Evolutionary conservation across 2,329 filamentous ascomycete species (phyloP), one percentile per base, ranked within the genome.

Genomic region (Intubia oerlemansii): DNA sequence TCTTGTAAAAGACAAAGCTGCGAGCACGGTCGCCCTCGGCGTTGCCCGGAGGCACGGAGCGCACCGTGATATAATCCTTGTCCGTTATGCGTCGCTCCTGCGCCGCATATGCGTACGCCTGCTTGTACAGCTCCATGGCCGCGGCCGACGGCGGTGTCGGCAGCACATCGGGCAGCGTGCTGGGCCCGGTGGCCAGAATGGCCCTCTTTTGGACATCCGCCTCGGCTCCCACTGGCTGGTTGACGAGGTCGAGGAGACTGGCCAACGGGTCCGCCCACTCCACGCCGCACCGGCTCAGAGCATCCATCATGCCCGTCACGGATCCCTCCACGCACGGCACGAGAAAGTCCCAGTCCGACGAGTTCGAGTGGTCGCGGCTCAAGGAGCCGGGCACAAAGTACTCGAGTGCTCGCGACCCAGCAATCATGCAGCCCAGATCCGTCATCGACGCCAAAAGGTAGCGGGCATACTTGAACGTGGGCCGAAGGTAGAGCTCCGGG

Each of bases 321-420:
- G 31, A 31, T 14, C 6, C 9, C n/a, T 11, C 10, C 5, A 26
- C 4, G 19, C 35, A 37, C 8, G 35, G 34, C 20, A 37, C 35
- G 7, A 36, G 14, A 24, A 37, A 37, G 19, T 37, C 35, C 33
- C 35, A 37, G 31, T 36, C 35, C 10, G 35, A 37, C 7, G 20
- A 13, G n/a, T 11, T 8, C 3, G 12, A 15, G 20, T 17, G 17
- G 5, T 15, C 10, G n/a, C n/a, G n/a, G n/a, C n/a, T n/a, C n/a
- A n/a, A n/a, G 4, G 31, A 31, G 3, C 35, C 35, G 8, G 35
- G 35, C 15, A 36, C 28, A 29, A 37, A 37, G 17, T 31, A 37
- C 15, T 36, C 35, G 10, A 37, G 30, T 6, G 35, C 35, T 4
- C 34, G 33, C 4, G 34, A 36, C 7, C 35, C 35, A 2, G 33